phyloP scores from a whole-genome alignment of 2,329 filamentous ascomycete genomes.

The Volutella citrinella region DNA sequence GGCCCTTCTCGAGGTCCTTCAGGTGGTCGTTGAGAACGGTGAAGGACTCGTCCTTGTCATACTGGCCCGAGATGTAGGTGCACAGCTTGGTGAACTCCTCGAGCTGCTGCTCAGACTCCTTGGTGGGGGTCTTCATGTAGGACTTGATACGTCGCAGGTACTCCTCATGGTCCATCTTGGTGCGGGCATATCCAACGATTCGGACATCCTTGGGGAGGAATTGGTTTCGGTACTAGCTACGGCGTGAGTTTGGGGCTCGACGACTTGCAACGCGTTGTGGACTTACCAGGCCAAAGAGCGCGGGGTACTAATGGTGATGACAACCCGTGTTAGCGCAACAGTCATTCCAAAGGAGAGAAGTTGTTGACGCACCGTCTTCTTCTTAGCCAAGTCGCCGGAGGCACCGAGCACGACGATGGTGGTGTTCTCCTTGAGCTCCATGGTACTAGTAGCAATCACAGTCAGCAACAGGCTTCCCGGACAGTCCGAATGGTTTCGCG shows the following conservation, averaged over 20 bases:
- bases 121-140: slow-evolving; percentile 98
- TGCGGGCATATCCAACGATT: slow-evolving; percentile 98
- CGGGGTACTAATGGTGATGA: slow-evolving; percentile 69
- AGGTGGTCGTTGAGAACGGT: slow-evolving; percentile 80
- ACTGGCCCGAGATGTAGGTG: slow-evolving; percentile 94
- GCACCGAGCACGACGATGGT: slow-evolving; percentile 94
- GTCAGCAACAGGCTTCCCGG: slow-evolving; percentile 16
- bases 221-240: slow-evolving; percentile 96
- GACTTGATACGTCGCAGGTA: slow-evolving; percentile 92
- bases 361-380: slow-evolving; percentile 93
- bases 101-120: slow-evolving; percentile 94
- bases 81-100: slow-evolving; percentile 85
- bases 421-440: slow-evolving; percentile 99
- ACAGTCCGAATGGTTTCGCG: slow-evolving; percentile 1
- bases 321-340: slow-evolving; percentile 22
- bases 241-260: too few relatives aligned
- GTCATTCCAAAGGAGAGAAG: slow-evolving; percentile 12
- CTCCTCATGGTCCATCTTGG: slow-evolving; percentile 98
- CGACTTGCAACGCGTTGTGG: too few relatives aligned
- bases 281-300: slow-evolving; percentile 94
- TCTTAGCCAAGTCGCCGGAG: slow-evolving; percentile 97
- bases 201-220: slow-evolving; percentile 96
- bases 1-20: slow-evolving; percentile 77
- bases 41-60: slow-evolving; percentile 96
- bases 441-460: slow-evolving; percentile 39